phyloP scores from a whole-genome alignment of 2,329 filamentous ascomycete species.

The Dactylonectria macrodidyma region DNA sequence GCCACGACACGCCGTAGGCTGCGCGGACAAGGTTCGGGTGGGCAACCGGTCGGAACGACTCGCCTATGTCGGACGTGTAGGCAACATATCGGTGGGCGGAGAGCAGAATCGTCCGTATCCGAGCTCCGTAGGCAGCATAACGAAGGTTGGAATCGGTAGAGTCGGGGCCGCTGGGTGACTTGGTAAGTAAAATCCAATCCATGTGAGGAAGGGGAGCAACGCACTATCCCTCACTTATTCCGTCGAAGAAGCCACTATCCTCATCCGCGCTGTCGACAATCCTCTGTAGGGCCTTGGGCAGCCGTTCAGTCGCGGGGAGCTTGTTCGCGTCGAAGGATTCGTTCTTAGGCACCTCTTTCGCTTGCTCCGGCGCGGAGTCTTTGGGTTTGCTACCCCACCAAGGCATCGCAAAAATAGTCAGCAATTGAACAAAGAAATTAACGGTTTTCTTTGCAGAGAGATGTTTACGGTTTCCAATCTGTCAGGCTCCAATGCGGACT shows the following conservation, averaged over 20 bases:
- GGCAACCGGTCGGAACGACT: conserved; percentile 93
- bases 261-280: conserved; percentile 71
- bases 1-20: conserved; percentile 94
- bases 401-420: conserved; percentile 47
- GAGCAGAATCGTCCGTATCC: conserved; percentile 88
- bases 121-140: conserved; percentile 92
- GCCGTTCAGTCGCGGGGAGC: conserved; percentile 65
- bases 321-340: conserved; percentile 61
- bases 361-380: conserved; percentile 52
- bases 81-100: conserved; percentile 96
- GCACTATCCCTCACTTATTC: conserved; percentile 84
- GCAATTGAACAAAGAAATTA: not conserved
- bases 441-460: conserved; percentile 1
- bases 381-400: conserved; percentile 60
- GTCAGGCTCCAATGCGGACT: conserved; percentile 13
- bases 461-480: not conserved
- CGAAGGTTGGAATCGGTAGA: conserved; percentile 89
- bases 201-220: conserved; percentile 52
- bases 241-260: conserved; percentile 83
- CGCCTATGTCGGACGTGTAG: conserved; percentile 96
- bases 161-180: conserved; percentile 65
- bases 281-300: conserved; percentile 69
- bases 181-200: conserved; percentile 33
- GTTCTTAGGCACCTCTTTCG: conserved; percentile 41
- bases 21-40: conserved; percentile 85